Conservation (phyloP, 345 rosid species). For the Eucalyptus camaldulensis region DNA sequence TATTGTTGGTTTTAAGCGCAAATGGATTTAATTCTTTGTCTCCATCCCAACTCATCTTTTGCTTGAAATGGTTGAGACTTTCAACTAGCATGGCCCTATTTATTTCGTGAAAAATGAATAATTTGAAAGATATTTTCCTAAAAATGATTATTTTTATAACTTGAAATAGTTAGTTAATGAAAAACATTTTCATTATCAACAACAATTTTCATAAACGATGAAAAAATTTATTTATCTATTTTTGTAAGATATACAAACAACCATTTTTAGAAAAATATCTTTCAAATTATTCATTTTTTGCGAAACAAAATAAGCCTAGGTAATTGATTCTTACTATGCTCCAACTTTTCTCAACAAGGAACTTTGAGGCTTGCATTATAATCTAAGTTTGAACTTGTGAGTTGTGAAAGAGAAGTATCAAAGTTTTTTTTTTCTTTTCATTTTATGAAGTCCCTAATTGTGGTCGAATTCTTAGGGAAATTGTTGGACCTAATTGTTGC, state of each 20-base stretch:
- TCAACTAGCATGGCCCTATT: background rate
- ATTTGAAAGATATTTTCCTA: background rate
- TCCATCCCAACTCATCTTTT: background rate
- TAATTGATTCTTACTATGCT: background rate
- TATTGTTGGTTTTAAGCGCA: too few species aligned
- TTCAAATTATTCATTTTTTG: too few species aligned
- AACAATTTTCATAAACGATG: background rate
- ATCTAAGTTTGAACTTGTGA: background rate
- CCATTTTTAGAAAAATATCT: too few species aligned
- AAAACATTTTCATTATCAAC: background rate
- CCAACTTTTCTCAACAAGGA: background rate
- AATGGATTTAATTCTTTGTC: background rate
- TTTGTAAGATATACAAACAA: too few species aligned
- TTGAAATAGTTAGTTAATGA: too few species aligned
- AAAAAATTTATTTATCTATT: too few species aligned
- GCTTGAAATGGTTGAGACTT: background rate
- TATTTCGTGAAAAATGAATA: too few species aligned
- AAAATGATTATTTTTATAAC: background rate
- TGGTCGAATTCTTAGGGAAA: background rate
- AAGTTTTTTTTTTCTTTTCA: background rate
- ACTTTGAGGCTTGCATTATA: background rate
- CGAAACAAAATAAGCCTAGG: background rate
- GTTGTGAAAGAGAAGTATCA: background rate
- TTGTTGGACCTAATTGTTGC: background rate
- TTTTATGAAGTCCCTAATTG: background rate